Evolutionary conservation across 2,329 filamentous ascomycete genomes (phyloP).

Genomic region (Venturia effusa): DNA sequence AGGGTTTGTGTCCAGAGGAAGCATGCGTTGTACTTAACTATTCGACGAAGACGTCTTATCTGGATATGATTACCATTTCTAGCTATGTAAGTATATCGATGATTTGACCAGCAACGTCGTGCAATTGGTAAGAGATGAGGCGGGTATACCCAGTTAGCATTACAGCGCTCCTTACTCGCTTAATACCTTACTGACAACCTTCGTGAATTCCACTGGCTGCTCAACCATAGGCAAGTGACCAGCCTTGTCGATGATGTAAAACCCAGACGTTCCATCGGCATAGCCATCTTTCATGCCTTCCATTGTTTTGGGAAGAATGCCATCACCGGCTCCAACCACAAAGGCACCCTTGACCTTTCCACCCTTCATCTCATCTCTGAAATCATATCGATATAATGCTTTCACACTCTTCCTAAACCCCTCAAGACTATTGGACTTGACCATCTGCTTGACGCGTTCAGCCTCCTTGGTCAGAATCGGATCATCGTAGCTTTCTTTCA

Average conservation of each 20-base stretch:
- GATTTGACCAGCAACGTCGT: too few species aligned
- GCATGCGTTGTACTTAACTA: too few species aligned
- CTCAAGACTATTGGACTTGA: slow-evolving; percentile 55
- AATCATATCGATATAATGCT: slow-evolving; percentile 61
- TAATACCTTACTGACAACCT: slow-evolving; percentile 50
- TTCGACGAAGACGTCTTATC: too few species aligned
- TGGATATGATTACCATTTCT: too few species aligned
- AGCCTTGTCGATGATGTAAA: slow-evolving; percentile 56
- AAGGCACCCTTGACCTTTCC: slow-evolving; percentile 53
- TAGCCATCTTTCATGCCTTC: slow-evolving; percentile 50
- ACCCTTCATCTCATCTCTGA: slow-evolving; percentile 44
- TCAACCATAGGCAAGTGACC: slow-evolving; percentile 84
- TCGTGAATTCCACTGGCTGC: slow-evolving; percentile 56
- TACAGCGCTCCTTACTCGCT: neutral
- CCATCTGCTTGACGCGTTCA: slow-evolving; percentile 55
- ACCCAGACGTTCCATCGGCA: slow-evolving; percentile 43
- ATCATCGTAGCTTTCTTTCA: slow-evolving; percentile 45
- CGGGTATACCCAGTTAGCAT: too few species aligned
- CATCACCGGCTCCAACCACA: slow-evolving; percentile 63
- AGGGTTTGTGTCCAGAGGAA: too few species aligned
- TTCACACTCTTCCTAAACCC: slow-evolving; percentile 59
- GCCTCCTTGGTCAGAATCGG: slow-evolving; percentile 38
- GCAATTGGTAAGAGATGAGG: too few species aligned
- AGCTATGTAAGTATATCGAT: too few species aligned
- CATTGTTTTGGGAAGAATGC: slow-evolving; percentile 69